phyloP scores from a whole-genome alignment of 1,139 yeast genomes.

The Pichia sp. region DNA sequence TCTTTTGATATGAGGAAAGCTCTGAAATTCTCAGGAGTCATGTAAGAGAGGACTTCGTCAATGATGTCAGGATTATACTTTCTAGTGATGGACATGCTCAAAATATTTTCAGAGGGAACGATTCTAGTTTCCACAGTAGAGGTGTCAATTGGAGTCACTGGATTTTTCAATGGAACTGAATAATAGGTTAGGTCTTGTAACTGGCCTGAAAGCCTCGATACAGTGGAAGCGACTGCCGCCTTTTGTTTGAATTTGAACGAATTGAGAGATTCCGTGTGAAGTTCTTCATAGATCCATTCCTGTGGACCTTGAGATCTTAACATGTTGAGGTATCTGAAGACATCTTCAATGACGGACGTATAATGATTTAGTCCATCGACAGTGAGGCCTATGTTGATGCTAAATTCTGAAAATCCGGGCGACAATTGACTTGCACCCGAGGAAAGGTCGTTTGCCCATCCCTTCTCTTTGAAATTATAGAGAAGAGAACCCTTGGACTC shows the following conservation, averaged over 20 bases:
- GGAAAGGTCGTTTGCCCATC: conserved; percentile 76
- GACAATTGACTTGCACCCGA: conserved; percentile 70
- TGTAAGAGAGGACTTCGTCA: conserved; percentile 39
- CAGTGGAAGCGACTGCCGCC: conserved; percentile 41
- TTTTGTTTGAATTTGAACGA: conserved; percentile 49
- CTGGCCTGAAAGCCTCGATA: conserved; percentile 39
- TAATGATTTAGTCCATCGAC: conserved; percentile 61
- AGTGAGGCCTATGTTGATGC: conserved; percentile 68
- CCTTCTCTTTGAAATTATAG: conserved; percentile 56
- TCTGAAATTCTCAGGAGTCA: conserved; percentile 57
- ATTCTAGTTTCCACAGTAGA: conserved; percentile 16
- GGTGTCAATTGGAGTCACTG: conserved; percentile 30
- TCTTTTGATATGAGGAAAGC: conserved; percentile 49
- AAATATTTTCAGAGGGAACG: conserved; percentile 58
- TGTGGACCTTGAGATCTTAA: conserved; percentile 51
- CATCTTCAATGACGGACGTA: conserved; percentile 47
- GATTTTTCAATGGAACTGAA: conserved; percentile 56
- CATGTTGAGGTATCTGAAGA: conserved; percentile 69
- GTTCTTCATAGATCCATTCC: conserved; percentile 46
- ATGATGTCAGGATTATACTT: conserved; percentile 54
- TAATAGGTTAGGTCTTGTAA: conserved; percentile 33
- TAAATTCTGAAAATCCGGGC: conserved; percentile 60
- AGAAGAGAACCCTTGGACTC: conserved; percentile 83
- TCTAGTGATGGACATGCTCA: conserved; percentile 47
- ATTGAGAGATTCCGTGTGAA: conserved; percentile 38